Evolutionary conservation across 352 stramenopile species (phyloP), one percentile per base, ranked within the genome.

Genomic region (Phytophthora lateralis): DNA sequence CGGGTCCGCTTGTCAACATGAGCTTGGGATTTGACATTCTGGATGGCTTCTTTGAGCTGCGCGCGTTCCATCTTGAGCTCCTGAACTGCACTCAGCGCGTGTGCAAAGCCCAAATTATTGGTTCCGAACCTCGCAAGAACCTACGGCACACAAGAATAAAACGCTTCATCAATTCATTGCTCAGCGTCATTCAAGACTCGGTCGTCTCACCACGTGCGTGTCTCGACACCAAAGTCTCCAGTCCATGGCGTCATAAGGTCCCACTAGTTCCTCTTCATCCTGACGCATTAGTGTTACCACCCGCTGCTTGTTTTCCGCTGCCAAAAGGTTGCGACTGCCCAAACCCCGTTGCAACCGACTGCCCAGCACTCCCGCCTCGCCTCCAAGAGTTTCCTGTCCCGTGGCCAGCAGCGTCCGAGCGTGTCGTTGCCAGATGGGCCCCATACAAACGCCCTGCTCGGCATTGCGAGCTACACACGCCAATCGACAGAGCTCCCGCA

Each of bases 181-280:
- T 32, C 50, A 53, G 11, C 9, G 30, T 35, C 14, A 24, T 24
- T 2, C 34, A n/a, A 8, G 15, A 17, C 34, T 39, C 34, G 34
- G 6, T 17, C 37, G 26, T 37, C 37, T 24, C 27, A 59, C 79
- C 62, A 76, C 47, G 41, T 73, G 69, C 21, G 79, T 81, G 37
- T 88, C 71, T 44, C 74, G 71, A 56, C 80, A 89, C 76, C 74
- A 89, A 35, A 71, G 41, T 37, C 56, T 67, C 82, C 82, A 91
- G 55, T 81, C 81, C 20, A 75, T 53, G 41, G 55, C 56, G 37
- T 70, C 54, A 26, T 49, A 53, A 9, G 42, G 30, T 18, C 20
- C 51, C 14, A 39, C 8, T 27, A 68, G 14, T 21, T 60, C 17
- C 15, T 37, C 45, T 7, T 37, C 6, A 0, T 41, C 44, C 6